phyloP scores from a whole-genome alignment of 345 rosid species.

The Pistacia vera region DNA sequence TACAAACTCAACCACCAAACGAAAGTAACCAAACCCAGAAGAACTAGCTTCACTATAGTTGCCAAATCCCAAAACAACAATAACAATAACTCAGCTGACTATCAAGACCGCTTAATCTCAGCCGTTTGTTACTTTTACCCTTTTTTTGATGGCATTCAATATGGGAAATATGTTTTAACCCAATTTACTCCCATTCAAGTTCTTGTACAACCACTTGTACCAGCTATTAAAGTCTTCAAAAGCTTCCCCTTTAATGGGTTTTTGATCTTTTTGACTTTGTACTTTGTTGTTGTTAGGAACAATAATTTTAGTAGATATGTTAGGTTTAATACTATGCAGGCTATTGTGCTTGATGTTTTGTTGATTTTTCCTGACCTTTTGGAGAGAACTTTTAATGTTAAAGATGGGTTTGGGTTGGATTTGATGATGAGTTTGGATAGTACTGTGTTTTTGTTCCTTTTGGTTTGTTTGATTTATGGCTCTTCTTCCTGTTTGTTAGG shows the following conservation, averaged over 20 bases:
- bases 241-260: constrained; percentile 91
- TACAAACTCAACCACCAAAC: not conserved
- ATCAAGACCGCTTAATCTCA: constrained; percentile 83
- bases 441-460: constrained; percentile 83
- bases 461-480: constrained; percentile 86
- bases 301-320: constrained; percentile 87
- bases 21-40: constrained; percentile 17
- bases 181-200: constrained; percentile 69
- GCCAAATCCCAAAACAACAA: constrained; percentile 56
- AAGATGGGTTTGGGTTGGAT: constrained; percentile 81
- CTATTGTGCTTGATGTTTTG: constrained; percentile 84
- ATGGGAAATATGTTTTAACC: constrained; percentile 79
- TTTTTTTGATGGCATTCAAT: constrained; percentile 90
- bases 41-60: constrained; percentile 25
- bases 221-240: constrained; percentile 77
- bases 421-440: constrained; percentile 95
- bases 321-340: constrained; percentile 98
- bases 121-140: constrained; percentile 91
- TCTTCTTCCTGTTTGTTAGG: constrained; percentile 87
- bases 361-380: constrained; percentile 88
- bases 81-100: constrained; percentile 61
- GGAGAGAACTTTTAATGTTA: constrained; percentile 84
- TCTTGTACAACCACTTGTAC: constrained; percentile 76
- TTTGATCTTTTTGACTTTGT: constrained; percentile 70
- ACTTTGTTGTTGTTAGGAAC: constrained; percentile 90